Base-by-base conservation (phyloP, 2,329 filamentous ascomycete genomes). In the Fusarium brevicatenulatum region DNA sequence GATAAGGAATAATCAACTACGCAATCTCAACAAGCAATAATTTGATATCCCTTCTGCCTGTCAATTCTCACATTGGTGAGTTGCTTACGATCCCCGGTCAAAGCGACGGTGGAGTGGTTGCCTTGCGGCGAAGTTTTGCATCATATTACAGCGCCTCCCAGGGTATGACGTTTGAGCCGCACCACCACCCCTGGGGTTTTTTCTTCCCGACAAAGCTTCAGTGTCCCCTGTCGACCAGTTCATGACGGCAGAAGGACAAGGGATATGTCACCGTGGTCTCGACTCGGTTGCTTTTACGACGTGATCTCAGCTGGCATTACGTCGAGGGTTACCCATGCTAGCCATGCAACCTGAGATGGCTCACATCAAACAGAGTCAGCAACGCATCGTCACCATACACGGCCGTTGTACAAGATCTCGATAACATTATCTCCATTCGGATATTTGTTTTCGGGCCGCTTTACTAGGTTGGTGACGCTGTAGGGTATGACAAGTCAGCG, bases 131-230 rank as follows among this genome's bases (percentile, higher is more conserved):
- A 70, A 39, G 40, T 56, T 60, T 68, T 76, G 72, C 74, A 77
- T 76, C 74, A 76, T 77, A 55, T 43, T 55, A 66, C 66, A 68
- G 54, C 56, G 58, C 63, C 53, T 49, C 60, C 7, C 34, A 32
- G 25, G 44, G 62, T 67, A 76, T 77, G 74, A 76, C 74, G 74
- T 76, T 72, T 70, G 49, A 69, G 66, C 64, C 56, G 66, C 49
- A 70, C 70, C 70, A 73, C 54, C 55, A 68, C 56, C 56, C 52
- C 37, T 59, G 49, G 64, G 49, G 16, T 30, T 47, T 58, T 32
- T 59, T 40, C 39, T 44, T 60, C 28, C 21, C 49, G 64, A 64
- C 54, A 28, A 61, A 53, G 28, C 61, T 71, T 63, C 44, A 61
- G 43, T 56, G 52, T 69, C 37, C 54, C 59, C 23, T 59, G 47